These are phyloP conservation scores for Backusella circina DNA, from an alignment of 192 early-diverging fungal species.

Conservation along the genomic window DNA sequence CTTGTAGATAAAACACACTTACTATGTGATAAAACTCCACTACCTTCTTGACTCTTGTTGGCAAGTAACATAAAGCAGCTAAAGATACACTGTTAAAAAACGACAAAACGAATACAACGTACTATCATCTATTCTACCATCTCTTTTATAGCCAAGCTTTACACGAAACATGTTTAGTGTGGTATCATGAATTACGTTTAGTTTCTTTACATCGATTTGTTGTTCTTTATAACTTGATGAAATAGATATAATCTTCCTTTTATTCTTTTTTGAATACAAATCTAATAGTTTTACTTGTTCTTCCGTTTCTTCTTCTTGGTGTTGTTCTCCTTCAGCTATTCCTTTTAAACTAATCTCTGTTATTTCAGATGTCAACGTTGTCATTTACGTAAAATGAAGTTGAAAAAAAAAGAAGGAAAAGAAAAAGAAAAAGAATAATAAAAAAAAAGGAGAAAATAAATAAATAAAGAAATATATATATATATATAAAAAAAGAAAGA, in stretches of 20 bases:
- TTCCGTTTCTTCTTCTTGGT: background rate
- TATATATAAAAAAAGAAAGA: background rate
- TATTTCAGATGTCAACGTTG: background rate
- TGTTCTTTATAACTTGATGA: background rate
- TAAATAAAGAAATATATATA: background rate
- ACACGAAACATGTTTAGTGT: background rate
- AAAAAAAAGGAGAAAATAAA: background rate
- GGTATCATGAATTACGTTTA: conserved; percentile 10
- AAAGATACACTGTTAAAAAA: background rate
- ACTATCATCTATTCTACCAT: background rate
- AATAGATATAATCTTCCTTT: background rate
- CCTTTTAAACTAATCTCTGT: background rate
- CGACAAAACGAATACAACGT: background rate
- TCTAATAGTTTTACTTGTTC: background rate
- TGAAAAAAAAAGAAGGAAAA: background rate
- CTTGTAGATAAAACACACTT: too few relatives aligned
- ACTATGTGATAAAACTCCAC: conserved; percentile 2
- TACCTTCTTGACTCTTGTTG: background rate
- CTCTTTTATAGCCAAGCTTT: background rate
- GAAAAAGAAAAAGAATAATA: background rate
- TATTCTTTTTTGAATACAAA: background rate
- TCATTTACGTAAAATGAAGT: background rate
- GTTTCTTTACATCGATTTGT: background rate
- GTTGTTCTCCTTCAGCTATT: background rate
- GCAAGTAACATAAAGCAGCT: conserved; percentile 17